These are phyloP conservation scores for Cavenderia fasciculata DNA, from an alignment of 78 protist species.

Conservation along the genomic window DNA sequence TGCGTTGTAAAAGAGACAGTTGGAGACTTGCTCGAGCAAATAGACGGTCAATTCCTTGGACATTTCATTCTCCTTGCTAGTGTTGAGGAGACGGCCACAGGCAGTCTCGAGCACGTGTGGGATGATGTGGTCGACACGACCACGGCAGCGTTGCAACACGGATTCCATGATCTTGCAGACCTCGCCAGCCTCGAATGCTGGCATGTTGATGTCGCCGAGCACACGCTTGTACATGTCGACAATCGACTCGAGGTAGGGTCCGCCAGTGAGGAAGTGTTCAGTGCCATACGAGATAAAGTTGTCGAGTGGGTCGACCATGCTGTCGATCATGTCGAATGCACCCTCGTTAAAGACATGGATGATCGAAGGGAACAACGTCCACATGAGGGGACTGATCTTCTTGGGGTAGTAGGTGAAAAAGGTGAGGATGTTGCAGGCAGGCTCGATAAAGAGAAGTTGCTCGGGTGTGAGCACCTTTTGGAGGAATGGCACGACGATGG, in stretches of 20 bases:
- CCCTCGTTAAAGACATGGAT: slow-evolving; percentile 45
- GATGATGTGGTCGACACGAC: slow-evolving; percentile 55
- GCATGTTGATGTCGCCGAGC: slow-evolving; percentile 20
- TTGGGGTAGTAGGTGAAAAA: slow-evolving; percentile 70
- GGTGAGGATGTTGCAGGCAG: slow-evolving; percentile 47
- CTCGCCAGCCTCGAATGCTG: slow-evolving; percentile 39
- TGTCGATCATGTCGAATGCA: slow-evolving; percentile 48
- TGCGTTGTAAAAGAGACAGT: slow-evolving; percentile 72
- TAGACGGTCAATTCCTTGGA: slow-evolving; percentile 40
- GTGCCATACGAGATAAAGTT: slow-evolving; percentile 76
- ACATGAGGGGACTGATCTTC: slow-evolving; percentile 31
- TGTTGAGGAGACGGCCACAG: slow-evolving; percentile 21
- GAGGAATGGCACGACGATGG: slow-evolving; percentile 15
- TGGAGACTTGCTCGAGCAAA: slow-evolving; percentile 50
- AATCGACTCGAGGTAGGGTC: slow-evolving; percentile 36
- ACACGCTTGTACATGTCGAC: slow-evolving; percentile 41
- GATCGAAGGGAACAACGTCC: slow-evolving; percentile 66
- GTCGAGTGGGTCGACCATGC: slow-evolving; percentile 61
- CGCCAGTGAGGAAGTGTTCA: slow-evolving; percentile 37
- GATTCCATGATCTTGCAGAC: slow-evolving; percentile 77
- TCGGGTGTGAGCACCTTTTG: not conserved
- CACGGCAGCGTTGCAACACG: slow-evolving; percentile 56
- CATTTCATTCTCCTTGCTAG: slow-evolving; percentile 25
- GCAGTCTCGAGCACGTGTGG: slow-evolving; percentile 34
- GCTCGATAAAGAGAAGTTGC: slow-evolving; percentile 60